Evolutionary conservation across 805 yeast genomes (phyloP).

Genomic region (Wickerhamomyces alni): DNA sequence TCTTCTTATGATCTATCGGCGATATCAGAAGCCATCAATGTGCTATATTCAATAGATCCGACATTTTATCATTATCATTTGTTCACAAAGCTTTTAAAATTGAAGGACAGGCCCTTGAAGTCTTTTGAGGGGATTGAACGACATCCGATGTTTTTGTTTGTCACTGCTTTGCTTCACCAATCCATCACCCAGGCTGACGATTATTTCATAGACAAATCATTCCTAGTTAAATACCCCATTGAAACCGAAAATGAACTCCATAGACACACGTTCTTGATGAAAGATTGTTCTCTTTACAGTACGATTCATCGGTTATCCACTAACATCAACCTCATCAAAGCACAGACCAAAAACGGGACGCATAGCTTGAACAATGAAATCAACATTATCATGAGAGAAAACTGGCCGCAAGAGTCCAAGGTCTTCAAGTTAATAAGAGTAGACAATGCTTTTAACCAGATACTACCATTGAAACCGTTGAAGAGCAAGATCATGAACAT

Average conservation of each 20-base stretch:
- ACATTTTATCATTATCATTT: neutral
- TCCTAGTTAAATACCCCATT: neutral
- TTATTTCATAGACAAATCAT: slow-evolving; percentile 6
- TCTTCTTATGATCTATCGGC: no score
- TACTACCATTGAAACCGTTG: slow-evolving; percentile 2
- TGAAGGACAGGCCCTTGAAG: neutral
- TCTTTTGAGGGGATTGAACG: neutral
- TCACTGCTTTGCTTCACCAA: slow-evolving; percentile 1
- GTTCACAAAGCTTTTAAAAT: neutral
- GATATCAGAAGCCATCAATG: neutral
- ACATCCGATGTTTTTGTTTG: neutral
- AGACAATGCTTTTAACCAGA: neutral
- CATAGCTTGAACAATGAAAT: neutral
- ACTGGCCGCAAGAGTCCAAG: slow-evolving; percentile 4
- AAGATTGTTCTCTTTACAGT: neutral
- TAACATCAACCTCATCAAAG: neutral
- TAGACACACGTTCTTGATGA: neutral
- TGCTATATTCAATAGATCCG: neutral
- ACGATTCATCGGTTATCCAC: neutral
- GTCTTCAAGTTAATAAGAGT: slow-evolving; percentile 1
- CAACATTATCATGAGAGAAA: neutral
- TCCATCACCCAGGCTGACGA: neutral
- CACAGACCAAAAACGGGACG: neutral
- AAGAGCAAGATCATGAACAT: neutral
- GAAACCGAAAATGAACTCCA: neutral